Percentiles rank a stretch among this genome's conserved stretches.
Conservation (phyloP, 805 yeast genomes). For the Pichia kluyveri region DNA sequence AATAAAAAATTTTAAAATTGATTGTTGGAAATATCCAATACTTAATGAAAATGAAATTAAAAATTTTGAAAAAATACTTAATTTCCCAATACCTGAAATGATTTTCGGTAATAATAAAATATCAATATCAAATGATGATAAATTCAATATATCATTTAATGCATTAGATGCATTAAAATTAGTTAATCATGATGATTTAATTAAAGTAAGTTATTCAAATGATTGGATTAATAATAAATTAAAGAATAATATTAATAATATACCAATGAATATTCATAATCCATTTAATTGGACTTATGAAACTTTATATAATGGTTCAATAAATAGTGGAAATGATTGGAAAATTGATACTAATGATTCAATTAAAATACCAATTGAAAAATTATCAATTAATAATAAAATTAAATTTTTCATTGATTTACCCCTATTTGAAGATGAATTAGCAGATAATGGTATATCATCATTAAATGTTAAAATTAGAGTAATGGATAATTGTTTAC, state of each 20-base stretch:
- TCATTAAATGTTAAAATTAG: slow-evolving; percentile 70
- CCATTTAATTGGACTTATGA: slow-evolving; percentile 98
- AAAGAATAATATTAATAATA: slow-evolving; percentile 12
- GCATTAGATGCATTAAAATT: slow-evolving; percentile 65
- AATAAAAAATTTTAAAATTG: slow-evolving; percentile 64
- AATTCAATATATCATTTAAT: slow-evolving; percentile 49
- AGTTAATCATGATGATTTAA: slow-evolving; percentile 40
- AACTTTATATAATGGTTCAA: slow-evolving; percentile 63
- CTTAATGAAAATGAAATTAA: slow-evolving; percentile 69
- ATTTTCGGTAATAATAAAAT: slow-evolving; percentile 81
- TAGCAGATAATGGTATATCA: slow-evolving; percentile 92
- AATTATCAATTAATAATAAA: slow-evolving; percentile 65
- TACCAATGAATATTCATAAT: slow-evolving; percentile 51
- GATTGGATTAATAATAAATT: slow-evolving; percentile 58
- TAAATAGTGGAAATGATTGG: slow-evolving; percentile 8
- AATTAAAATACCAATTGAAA: slow-evolving; percentile 54
- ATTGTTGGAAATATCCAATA: slow-evolving; percentile 68
- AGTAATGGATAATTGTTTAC: slow-evolving; percentile 76
- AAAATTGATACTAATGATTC: slow-evolving; percentile 18
- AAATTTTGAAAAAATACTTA: slow-evolving; percentile 46
- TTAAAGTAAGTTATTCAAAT: slow-evolving; percentile 77
- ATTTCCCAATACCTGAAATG: slow-evolving; percentile 92
- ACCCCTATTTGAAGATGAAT: slow-evolving; percentile 85
- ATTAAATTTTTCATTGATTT: slow-evolving; percentile 85
- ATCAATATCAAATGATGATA: slow-evolving; percentile 23